Evolutionary conservation across 805 yeast species (phyloP).

Genomic region (Candida montana): DNA sequence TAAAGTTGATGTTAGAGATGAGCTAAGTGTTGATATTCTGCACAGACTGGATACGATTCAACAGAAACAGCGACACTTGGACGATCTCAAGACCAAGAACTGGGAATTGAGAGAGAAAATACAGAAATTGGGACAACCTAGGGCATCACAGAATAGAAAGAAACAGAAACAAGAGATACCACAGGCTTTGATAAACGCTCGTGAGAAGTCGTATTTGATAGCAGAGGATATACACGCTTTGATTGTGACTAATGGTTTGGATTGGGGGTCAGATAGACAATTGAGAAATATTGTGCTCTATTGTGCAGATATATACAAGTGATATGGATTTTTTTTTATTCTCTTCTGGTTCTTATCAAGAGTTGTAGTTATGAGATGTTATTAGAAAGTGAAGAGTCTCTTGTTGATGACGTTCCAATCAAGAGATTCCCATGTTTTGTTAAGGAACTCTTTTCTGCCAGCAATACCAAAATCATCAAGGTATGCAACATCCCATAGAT

Average conservation of each 20-base stretch:
- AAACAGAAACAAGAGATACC: not conserved
- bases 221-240: conserved; percentile 25
- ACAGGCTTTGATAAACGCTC: conserved; percentile 4
- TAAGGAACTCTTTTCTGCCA: conserved; percentile 68
- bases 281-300: conserved; percentile 24
- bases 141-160: not conserved
- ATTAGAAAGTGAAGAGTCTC: conserved; percentile 29
- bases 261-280: conserved; percentile 28
- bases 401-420: conserved; percentile 74
- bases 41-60: conserved; percentile 4
- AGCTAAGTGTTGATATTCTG: conserved; percentile 9
- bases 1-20: conserved; percentile 13
- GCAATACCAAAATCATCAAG: conserved; percentile 74
- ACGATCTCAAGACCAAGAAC: not conserved
- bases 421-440: conserved; percentile 68
- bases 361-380: too few relatives aligned
- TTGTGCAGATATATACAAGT: conserved; percentile 6
- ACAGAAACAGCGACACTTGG: not conserved
- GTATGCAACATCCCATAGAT: conserved; percentile 89
- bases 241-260: conserved; percentile 29
- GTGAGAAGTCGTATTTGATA: conserved; percentile 3
- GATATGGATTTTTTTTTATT: too few relatives aligned
- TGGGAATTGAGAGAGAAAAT: not conserved
- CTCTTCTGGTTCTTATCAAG: too few relatives aligned
- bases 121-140: too few relatives aligned